Evolutionary conservation across 306 rosid species (phyloP), one percentile per base, ranked within the genome.

Genomic region (Lathyrus oleraceus): DNA sequence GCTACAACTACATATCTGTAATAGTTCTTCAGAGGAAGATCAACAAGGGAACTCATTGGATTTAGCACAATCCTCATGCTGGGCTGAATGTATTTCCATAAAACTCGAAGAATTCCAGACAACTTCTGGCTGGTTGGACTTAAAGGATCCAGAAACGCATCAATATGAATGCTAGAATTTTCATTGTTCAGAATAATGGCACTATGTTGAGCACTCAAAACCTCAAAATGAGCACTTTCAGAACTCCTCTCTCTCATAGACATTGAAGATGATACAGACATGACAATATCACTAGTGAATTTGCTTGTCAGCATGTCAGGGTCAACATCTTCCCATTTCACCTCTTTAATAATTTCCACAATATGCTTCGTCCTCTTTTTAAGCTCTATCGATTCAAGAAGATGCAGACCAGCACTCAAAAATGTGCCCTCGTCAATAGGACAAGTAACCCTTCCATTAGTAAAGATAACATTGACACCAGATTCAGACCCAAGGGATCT

Each of bases 1-100:
- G n/a, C n/a, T n/a, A n/a, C 96, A 23, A 94, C 87, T 5, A 94
- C 96, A 78, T 88, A 91, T 87, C 99, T 81, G 87, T 94, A 94
- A 87, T 94, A 94, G 71, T 82, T 91, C 95, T 94, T 94, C 81
- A 94, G 73, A 77, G 99, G 99, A 73, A 94, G 90, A 87, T 94
- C 99, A 73, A 86, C 95, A 79, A 94, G 97, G 68, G 99, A 94
- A 83, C 97, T 88, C 99, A 94, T 40, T 23, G 99, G 99, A 82
- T 94, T 94, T 72, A 91, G 81, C 56, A 94, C 85, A 79, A 94
- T 91, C 83, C 96, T 88, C 99, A 94, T 88, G 92, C 91, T 88
- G 80, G 99, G 99, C 65, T 84, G 88, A 78, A 87, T 43, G 47
- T 88, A 88, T 66, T 89, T 91, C 91, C 87, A 82, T 77, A 94